Evolutionary conservation across 495 filamentous ascomycete genomes (phyloP), one percentile per base, ranked within the genome.

Genomic region (Xylaria venustula): DNA sequence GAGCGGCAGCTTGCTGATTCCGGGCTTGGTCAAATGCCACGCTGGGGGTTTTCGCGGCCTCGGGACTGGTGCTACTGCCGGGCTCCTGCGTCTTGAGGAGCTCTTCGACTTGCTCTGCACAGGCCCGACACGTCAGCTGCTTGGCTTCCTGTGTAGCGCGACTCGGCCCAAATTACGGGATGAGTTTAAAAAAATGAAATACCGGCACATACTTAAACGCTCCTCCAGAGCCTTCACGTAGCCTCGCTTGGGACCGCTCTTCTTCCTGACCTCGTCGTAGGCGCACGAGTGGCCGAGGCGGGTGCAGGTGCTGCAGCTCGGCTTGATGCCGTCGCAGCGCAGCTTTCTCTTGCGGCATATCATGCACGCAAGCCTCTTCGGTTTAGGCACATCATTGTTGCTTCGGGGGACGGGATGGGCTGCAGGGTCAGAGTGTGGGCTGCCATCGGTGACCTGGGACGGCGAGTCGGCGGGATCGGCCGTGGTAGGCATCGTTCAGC

Each of bases 221-320:
- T 95, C 93, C 77, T 98, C 95, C 70, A 99, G 72, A 54, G 93
- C 91, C 80, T 98, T 99, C 59, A 99, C 95, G 75, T 99, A 98
- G 61, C 94, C 94, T 71, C 95, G 84, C 79, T 98, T 99, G 3
- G 94, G 94, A 8, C 94, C 94, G 73, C 94, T 98, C 82, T 99
- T 99, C 77, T 92, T 90, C 71, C 94, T 85, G 51, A 93, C 88
- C 76, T 99, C 94, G 76, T 98, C 94, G 69, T 97, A 99, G 12
- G 90, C 85, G 79, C 94, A 99, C 56, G 87, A 87, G 76, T 99
- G 94, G 37, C 90, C 87, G 54, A 99, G 77, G 51, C 94, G 82
- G 15, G 89, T 86, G 73, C 94, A 99, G 22, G 93, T 99, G 67
- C 89, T 91, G 73, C 94, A 99, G 67, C 89, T 94, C 12, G 94